Base-by-base conservation (phyloP, 768 basidiomycete species). In the Floccularia luteovirens region DNA sequence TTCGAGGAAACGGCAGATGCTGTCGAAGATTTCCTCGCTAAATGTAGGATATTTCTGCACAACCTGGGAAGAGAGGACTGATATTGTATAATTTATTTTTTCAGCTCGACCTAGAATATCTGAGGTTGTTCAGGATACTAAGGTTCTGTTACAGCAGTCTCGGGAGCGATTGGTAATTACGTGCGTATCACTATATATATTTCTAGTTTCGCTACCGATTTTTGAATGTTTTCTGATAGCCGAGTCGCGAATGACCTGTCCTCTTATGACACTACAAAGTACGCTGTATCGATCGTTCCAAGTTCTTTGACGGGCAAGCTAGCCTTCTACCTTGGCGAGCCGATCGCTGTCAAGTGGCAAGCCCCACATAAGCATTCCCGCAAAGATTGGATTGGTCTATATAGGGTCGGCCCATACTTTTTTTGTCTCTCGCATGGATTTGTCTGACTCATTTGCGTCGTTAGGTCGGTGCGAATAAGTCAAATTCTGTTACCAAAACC, bases 331-430 rank as follows among this genome's bases (percentile, higher is more conserved):
- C 77, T 97, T 35, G 96, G 96, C 24, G 90, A 98, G 57, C 81
- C 87, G 1, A 91, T 99, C 49, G 70, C 60, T 2, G 71, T 99
- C 33, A 74, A 75, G 34, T 98, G 93, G 93, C 77, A 79, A 48
- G 93, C 89, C 1, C 93, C 94, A 1, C 61, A 67, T 24, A 74
- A 77, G 39, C 94, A 97, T 55, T 93, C 92, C 10, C 74, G 88
- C 10, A 79, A 80, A 50, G 96, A 99, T 57, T 98, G 96, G 96
- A 86, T 99, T 52, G 96, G 93, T 11, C 76, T 97, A 19, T 91
- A 91, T 55, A 72, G 83, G 56, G 88, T 88, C 50, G 28, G 67
- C 54, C n/a, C 34, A 36, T 35, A 2, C 11, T 28, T 17, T 38
- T 34, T 23, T 40, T 45, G 36, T 38, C 13, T 27, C 44, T 17